These are phyloP conservation scores for Hypoxylon rubiginosum DNA, from an alignment of 2,329 filamentous ascomycete genomes.

Conservation along the genomic window DNA sequence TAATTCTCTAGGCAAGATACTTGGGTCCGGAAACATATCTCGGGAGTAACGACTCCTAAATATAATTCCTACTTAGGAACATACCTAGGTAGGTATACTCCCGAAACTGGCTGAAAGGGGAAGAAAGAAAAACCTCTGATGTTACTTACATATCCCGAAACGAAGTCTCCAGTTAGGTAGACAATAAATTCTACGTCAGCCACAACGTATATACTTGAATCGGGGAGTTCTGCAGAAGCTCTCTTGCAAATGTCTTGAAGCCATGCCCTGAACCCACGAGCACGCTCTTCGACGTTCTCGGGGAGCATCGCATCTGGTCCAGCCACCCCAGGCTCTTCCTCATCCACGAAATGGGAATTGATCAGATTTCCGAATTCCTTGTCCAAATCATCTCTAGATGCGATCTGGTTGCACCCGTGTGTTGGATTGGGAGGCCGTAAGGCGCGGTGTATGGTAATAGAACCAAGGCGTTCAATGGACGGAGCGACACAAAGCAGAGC, in stretches of 20 bases:
- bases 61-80: too few species aligned
- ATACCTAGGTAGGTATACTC: too few species aligned
- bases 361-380: conserved; percentile 70
- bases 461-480: too few species aligned
- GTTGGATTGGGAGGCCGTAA: conserved; percentile 73
- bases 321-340: too few species aligned
- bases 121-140: too few species aligned
- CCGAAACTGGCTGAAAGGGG: too few species aligned
- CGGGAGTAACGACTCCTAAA: too few species aligned
- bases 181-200: background rate
- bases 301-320: conserved; percentile 40
- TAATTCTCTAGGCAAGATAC: too few species aligned
- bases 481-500: conserved; percentile 72
- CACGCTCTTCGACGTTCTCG: conserved; percentile 69
- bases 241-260: conserved; percentile 59
- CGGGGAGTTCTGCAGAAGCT: conserved; percentile 54
- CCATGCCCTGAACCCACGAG: conserved; percentile 68
- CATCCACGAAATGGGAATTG: conserved; percentile 71
- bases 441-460: conserved; percentile 59
- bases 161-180: background rate
- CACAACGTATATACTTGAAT: too few species aligned
- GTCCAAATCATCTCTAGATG: conserved; percentile 63
- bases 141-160: too few species aligned
- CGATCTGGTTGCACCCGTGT: conserved; percentile 75
- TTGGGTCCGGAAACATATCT: too few species aligned